Base-by-base conservation (phyloP, 768 basidiomycete genomes). In the Gymnopilus dilepis region DNA sequence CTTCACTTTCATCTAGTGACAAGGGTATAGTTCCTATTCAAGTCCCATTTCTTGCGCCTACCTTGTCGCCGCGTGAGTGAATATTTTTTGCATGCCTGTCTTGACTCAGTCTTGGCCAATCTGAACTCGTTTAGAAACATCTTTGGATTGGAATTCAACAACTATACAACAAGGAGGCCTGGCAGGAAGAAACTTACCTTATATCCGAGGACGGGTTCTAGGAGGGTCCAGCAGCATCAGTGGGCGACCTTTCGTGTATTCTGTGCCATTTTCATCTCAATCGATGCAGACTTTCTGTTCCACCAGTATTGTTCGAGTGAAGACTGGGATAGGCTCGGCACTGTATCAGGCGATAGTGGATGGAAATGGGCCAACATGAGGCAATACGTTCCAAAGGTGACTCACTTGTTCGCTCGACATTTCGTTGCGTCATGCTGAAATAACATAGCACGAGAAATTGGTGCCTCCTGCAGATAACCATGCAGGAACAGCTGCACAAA, bases 351-450 rank as follows among this genome's bases (percentile, higher is more conserved):
- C 3, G 77, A 80, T 58, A 19, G 56, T n/a, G 73, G 74, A 13
- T 79, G 76, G 77, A 67, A 67, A 19, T 80, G 79, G 79, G 58
- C 70, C 17, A 67, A 65, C 9, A 68, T 80, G 38, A 65, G 69
- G 19, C 66, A 72, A 31, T 78, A 74, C 58, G 69, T 72, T 52
- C 62, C 64, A 40, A 73, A 74, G 64, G 76, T 76, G 19, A 22
- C 51, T 17, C 26, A n/a, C 30, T 21, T 30, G n/a, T n/a, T n/a
- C 38, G 22, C 9, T 79, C 65, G 21, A 11, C 11, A 45, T 21
- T n/a, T 4, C 22, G 11, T 21, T 2, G 21, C 12, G 3, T 9
- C 7, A 24, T 8, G 11, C 15, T 9, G 8, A 8, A 26, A 45
- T 12, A 8, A 9, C 21, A 4, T 8, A 45, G 43, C 43, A 45